Percentiles rank a stretch among this genome's conserved stretches.
Evolutionary conservation across 345 rosid species (phyloP).

Genomic region (Syzygium aromaticum): DNA sequence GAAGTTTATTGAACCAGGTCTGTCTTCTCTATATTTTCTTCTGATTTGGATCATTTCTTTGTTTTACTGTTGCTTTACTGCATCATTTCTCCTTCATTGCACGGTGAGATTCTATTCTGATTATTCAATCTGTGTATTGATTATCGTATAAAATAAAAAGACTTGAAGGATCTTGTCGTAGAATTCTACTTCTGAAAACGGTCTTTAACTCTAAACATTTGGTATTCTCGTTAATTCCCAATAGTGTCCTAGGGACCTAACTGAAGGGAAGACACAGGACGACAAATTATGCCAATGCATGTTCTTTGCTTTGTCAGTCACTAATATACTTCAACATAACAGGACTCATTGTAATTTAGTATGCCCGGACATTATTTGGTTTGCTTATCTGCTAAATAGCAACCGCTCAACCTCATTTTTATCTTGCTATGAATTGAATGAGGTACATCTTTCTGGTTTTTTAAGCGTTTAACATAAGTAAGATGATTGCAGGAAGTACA

Average conservation of each 20-base stretch:
- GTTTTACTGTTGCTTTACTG: neutral
- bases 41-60: constrained; percentile 3
- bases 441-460: neutral
- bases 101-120: neutral
- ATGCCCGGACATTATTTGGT: neutral
- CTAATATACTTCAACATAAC: neutral
- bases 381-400: neutral
- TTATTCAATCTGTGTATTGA: neutral
- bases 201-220: neutral
- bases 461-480: neutral
- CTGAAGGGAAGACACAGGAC: neutral
- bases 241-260: neutral
- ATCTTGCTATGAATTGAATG: neutral
- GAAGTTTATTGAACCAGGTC: constrained; percentile 71
- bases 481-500: constrained; percentile 40
- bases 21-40: constrained; percentile 2
- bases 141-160: neutral
- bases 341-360: neutral
- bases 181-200: neutral
- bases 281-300: neutral
- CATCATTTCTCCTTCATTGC: neutral
- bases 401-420: neutral
- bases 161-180: neutral
- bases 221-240: neutral
- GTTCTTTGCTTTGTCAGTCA: neutral